Base-by-base conservation (phyloP, 2,329 filamentous ascomycete species). In the Cadophora sp. region DNA sequence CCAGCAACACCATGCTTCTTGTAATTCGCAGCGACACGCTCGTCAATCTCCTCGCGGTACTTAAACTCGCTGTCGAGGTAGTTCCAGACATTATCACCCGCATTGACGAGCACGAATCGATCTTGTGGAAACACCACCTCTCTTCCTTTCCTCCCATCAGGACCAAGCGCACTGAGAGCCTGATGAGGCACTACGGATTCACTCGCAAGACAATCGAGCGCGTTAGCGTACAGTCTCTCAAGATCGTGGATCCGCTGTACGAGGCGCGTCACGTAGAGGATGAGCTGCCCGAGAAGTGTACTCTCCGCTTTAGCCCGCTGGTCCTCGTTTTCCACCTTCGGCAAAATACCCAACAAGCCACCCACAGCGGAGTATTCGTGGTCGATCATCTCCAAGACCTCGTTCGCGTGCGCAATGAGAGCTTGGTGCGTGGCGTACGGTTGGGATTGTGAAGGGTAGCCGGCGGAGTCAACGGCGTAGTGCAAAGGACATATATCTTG, bases 361-460 rank as follows among this genome's bases (percentile, higher is more conserved):
- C 87, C 87, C 43, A 84, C 83, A 30, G 81, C 79, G 51, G 81
- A 80, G 71, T 83, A 86, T 74, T 88, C 86, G 73, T 88, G 85
- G 70, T 89, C 87, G 7, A 89, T 81, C 1, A 84, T 79, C 77
- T 88, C 86, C 6, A 89, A 82, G 60, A 86, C 84, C 66, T 84
- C 81, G 73, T 89, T 88, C 67, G 86, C 85, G 73, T 89, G 87
- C 78, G 81, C 80, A 33, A 87, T 77, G 18, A 89, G 80, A 39
- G 80, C 62, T 68, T 74, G 64, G 55, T 75, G 71, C 1, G 69
- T 74, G 1, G 72, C 72, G 51, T 75, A 76, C 9, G 75, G 74
- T 20, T 74, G 64, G 18, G 65, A 61, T 20, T 67, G 70, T 2
- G 51, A 62, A 22, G 30, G 71, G 27, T 20, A 60, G 53, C 41